A percentile compares a stretch with the other conserved stretches of the same genome.
Conservation (phyloP, 2,329 filamentous ascomycete genomes). For the Aspergillus thermomutatus region DNA sequence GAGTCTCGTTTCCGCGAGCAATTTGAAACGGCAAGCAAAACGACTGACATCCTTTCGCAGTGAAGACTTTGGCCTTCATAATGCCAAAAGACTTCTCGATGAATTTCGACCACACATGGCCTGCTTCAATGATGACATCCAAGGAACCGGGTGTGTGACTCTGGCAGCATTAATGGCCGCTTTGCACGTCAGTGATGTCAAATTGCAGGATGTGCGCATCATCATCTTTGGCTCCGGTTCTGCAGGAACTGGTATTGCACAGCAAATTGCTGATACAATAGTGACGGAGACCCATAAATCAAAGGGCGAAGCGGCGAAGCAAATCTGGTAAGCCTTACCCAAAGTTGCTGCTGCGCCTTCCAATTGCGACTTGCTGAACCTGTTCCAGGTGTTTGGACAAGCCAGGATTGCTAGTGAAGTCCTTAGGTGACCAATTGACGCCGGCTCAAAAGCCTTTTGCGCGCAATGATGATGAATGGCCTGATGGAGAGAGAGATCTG, state of each 20-base stretch:
- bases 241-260: slow-evolving; percentile 80
- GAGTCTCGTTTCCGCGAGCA: neutral
- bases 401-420: slow-evolving; percentile 68
- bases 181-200: slow-evolving; percentile 64
- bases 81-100: slow-evolving; percentile 73
- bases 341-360: neutral
- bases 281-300: slow-evolving; percentile 62
- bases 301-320: slow-evolving; percentile 70
- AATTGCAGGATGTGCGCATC: slow-evolving; percentile 66
- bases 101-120: slow-evolving; percentile 69
- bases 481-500: slow-evolving; percentile 55
- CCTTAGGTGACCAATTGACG: slow-evolving; percentile 59
- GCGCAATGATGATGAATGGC: slow-evolving; percentile 63
- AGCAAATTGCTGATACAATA: slow-evolving; percentile 78
- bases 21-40: neutral
- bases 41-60: slow-evolving; percentile 15
- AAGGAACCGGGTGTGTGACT: slow-evolving; percentile 84
- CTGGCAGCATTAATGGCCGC: slow-evolving; percentile 77
- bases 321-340: slow-evolving; percentile 63
- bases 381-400: slow-evolving; percentile 71
- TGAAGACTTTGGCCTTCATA: slow-evolving; percentile 78
- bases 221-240: slow-evolving; percentile 78
- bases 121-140: slow-evolving; percentile 90
- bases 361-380: neutral
- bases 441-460: slow-evolving; percentile 66